Evolutionary conservation across 192 early-diverging fungal species (phyloP), one percentile per base, ranked within the genome.

Genomic region (Haplosporangium gracile): DNA sequence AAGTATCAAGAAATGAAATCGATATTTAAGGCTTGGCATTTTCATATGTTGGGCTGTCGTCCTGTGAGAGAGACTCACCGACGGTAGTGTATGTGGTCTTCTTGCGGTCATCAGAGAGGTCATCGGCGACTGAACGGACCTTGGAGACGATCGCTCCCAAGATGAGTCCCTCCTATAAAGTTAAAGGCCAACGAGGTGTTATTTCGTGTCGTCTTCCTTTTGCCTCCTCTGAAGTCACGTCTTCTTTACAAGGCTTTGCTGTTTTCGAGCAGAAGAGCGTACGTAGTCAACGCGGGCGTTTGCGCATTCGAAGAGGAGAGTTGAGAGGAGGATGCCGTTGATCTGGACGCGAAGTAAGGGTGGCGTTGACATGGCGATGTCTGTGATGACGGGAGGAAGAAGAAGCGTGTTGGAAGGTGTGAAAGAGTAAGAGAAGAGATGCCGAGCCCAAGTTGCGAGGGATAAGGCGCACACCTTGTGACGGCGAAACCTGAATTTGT

Each of bases 231-330:
- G 11, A 34, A 38, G 68, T 39, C 38, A 70, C 38, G 68, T 70
- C 13, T 15, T 9, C 0, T 8, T 53, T 13, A 20, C 15, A 26
- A 68, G 65, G 36, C 7, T 5, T 34, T 16, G 26, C 36, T 20
- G 5, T 36, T 45, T 24, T 45, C 43, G 10, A 75, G 4, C 29
- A 1, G 9, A 9, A 9, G 13, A 13, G 15, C 53, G 38, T 85
- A 86, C 84, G 78, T 77, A 86, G n/a, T 86, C 79, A 0, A 86
- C 76, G 10, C 84, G 74, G 22, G 84, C 84, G 76, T 86, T 86
- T 11, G 84, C 75, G 24, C 84, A 86, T 69, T 86, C 84, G 34
- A 86, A 86, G 34, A 86, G 72, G 32, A 86, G 34, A 1, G 84
- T 86, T 38, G 84, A 86, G 11, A 86, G 71, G 36, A 86, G 79